Evolutionary conservation across 371 early-diverging fungal species (phyloP).

Genomic region (Actinomucor elegans): DNA sequence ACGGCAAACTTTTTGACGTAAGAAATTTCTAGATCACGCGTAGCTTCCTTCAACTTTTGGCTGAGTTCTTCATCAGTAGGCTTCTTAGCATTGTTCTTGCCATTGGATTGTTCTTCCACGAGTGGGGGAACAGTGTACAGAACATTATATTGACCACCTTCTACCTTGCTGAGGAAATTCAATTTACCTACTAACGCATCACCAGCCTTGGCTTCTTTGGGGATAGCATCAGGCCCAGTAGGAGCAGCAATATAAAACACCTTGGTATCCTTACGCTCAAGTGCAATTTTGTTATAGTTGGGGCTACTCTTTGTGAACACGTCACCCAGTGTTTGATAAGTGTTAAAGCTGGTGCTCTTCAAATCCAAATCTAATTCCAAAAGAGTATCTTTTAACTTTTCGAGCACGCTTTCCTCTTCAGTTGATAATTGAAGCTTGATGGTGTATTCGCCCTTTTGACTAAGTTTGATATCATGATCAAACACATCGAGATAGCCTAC

Average conservation of each 20-base stretch:
- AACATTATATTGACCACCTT: slow-evolving; percentile 61
- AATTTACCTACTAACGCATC: slow-evolving; percentile 79
- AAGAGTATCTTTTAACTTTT: slow-evolving; percentile 65
- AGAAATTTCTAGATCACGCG: slow-evolving; percentile 77
- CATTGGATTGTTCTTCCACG: slow-evolving; percentile 8
- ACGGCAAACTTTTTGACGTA: slow-evolving; percentile 74
- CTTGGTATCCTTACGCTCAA: slow-evolving; percentile 37
- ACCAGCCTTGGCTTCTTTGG: slow-evolving; percentile 77
- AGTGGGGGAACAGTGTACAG: slow-evolving; percentile 61
- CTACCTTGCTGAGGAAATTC: slow-evolving; percentile 51
- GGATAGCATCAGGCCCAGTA: slow-evolving; percentile 38
- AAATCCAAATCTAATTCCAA: slow-evolving; percentile 68
- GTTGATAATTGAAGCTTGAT: slow-evolving; percentile 79
- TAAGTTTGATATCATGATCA: slow-evolving; percentile 66
- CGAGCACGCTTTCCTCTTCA: slow-evolving; percentile 65
- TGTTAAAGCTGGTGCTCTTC: slow-evolving; percentile 57
- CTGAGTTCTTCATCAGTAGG: slow-evolving; percentile 52
- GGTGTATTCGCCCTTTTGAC: slow-evolving; percentile 81
- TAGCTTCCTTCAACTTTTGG: slow-evolving; percentile 64
- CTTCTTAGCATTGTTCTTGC: slow-evolving; percentile 31
- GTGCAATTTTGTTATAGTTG: slow-evolving; percentile 36
- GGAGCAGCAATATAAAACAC: slow-evolving; percentile 45
- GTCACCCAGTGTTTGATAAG: slow-evolving; percentile 57
- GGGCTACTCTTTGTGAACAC: slow-evolving; percentile 47
- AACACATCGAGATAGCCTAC: slow-evolving; percentile 75